Evolutionary conservation across 2,329 filamentous ascomycete species (phyloP).

Genomic region (Fusarium heterosporum): DNA sequence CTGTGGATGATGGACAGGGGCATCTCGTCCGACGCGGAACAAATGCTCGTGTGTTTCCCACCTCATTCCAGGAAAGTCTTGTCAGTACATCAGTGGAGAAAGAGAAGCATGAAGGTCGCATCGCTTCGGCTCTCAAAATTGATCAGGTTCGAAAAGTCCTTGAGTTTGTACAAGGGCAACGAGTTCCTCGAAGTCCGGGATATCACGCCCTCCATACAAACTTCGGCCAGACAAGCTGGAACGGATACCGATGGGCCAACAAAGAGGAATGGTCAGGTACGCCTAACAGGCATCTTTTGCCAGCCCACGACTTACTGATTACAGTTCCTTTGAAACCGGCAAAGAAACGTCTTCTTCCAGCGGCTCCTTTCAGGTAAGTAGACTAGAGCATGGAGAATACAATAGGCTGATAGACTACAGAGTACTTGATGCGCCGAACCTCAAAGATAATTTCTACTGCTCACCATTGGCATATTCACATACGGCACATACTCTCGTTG

Average conservation of each 20-base stretch:
- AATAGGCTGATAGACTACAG: conserved; percentile 57
- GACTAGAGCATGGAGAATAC: not conserved
- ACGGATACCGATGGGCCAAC: conserved; percentile 44
- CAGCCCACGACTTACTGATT: conserved; percentile 10
- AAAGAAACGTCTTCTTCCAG: conserved; percentile 66
- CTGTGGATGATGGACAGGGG: conserved; percentile 72
- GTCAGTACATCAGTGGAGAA: conserved; percentile 67
- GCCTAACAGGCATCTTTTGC: not conserved
- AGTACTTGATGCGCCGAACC: conserved; percentile 86
- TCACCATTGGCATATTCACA: conserved; percentile 87
- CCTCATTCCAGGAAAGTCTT: conserved; percentile 59
- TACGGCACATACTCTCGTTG: conserved; percentile 80
- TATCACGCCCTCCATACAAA: not conserved
- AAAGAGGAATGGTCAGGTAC: conserved; percentile 29
- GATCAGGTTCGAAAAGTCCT: conserved; percentile 76
- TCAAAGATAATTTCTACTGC: conserved; percentile 98
- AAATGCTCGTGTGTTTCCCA: conserved; percentile 74
- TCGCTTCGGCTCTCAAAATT: conserved; percentile 85
- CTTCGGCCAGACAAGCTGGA: conserved; percentile 42
- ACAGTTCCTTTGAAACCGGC: conserved; percentile 33
- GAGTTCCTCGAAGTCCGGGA: conserved; percentile 14
- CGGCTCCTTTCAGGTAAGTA: conserved; percentile 79
- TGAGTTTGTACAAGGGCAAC: conserved; percentile 56
- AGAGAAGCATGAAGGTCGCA: conserved; percentile 76
- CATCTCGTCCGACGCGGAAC: conserved; percentile 75